Base-by-base conservation (phyloP, 352 stramenopile species). In the Albugo laibachii region DNA sequence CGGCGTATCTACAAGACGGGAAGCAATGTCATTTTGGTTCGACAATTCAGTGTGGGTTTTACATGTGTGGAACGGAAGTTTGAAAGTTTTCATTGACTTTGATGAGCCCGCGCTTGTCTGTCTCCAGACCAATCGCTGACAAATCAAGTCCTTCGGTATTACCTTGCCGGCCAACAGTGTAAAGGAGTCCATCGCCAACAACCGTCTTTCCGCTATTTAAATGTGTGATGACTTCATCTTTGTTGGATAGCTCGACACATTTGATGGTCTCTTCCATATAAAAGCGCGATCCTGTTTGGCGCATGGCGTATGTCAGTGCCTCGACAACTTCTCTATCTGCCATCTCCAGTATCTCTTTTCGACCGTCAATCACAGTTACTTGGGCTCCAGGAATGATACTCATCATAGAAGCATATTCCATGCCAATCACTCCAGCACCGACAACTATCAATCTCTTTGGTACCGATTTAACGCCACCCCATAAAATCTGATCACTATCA, bases 351-450 rank as follows among this genome's bases (percentile, higher is more conserved):
- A 89, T 83, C 54, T 86, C 73, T 53, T 85, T 72, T 45, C 78
- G 70, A 20, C 74, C 72, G 41, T 94, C 81, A 49, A 94, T 88
- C 48, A 94, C 76, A 24, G 80, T 94, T 41, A 94, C 80, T 13
- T 88, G 72, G 31, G 81, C 88, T 41, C 81, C 81, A 0, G 79
- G 80, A 40, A 94, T 84, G 48, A 94, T 91, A 48, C 70, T 87
- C 60, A 94, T 87, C 80, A 94, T 94, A 14, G 71, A 86, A 13
- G 81, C 81, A 44, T 94, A 94, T 46, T 94, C 81, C 78, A 94
- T 94, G n/a, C 81, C 81, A 37, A 93, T 82, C 36, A 93, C 81
- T 13, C 81, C 81, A 10, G 77, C 81, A 12, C 81, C 81, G 5
- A 86, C 76, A 42, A 89, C 58, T 36, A 89, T 86, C 45, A 89